Conservation (phyloP, 768 basidiomycete species). For the Cystobasidium ongulense region DNA sequence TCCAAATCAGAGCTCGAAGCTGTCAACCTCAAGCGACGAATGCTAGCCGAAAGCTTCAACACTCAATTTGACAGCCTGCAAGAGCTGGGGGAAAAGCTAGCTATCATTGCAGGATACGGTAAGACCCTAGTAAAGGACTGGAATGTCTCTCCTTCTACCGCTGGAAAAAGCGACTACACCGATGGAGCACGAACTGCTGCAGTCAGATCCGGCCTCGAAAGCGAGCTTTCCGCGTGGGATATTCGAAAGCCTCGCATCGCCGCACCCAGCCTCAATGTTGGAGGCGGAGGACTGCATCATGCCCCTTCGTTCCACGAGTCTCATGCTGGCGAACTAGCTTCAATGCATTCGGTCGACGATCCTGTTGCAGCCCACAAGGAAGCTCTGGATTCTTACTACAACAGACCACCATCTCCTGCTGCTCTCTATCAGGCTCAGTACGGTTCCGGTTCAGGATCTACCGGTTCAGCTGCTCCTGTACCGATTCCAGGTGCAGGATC, state of each 20-base stretch:
- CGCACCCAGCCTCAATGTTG: background rate
- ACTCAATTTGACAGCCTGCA: slow-evolving; percentile 34
- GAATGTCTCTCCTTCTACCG: slow-evolving; percentile 25
- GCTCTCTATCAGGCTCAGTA: background rate
- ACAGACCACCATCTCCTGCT: background rate
- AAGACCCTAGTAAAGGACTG: slow-evolving; percentile 34
- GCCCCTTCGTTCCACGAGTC: slow-evolving; percentile 39
- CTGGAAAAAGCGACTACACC: slow-evolving; percentile 30
- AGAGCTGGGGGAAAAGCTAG: slow-evolving; percentile 39
- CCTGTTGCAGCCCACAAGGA: slow-evolving; percentile 8
- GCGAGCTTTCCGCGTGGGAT: slow-evolving; percentile 13
- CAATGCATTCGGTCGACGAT: slow-evolving; percentile 4
- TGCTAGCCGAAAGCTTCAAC: slow-evolving; percentile 36
- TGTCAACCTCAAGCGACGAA: slow-evolving; percentile 32
- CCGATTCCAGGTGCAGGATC: background rate
- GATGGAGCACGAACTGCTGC: slow-evolving; percentile 34
- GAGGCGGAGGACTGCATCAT: background rate
- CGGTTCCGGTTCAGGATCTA: background rate
- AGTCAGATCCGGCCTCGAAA: slow-evolving; percentile 35
- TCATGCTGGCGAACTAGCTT: slow-evolving; percentile 34
- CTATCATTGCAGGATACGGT: slow-evolving; percentile 37
- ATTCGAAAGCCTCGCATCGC: background rate
- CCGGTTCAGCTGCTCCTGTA: slow-evolving; percentile 6
- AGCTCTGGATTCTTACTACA: slow-evolving; percentile 14
- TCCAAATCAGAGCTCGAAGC: slow-evolving; percentile 16